Conservation (phyloP, 192 early-diverging fungal genomes). For the Pilaira anomala region DNA sequence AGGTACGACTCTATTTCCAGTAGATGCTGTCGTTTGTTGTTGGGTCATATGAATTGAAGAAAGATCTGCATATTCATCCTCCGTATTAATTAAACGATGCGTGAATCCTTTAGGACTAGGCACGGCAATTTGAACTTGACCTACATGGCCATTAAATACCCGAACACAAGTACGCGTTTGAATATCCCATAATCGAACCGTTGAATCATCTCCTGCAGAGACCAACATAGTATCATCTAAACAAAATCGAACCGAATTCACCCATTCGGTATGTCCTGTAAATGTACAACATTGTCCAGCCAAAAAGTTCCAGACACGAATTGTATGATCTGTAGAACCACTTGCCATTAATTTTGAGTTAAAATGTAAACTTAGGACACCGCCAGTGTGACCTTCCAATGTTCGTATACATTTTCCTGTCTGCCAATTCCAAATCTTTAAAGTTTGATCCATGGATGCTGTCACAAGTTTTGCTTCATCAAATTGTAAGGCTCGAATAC, state of each 20-base stretch:
- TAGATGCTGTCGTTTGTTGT: not conserved
- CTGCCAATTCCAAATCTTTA: conserved; percentile 91
- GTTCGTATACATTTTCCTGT: conserved; percentile 85
- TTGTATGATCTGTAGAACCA: conserved; percentile 80
- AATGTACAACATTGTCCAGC: conserved; percentile 68
- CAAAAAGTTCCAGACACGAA: conserved; percentile 84
- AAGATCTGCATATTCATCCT: not conserved
- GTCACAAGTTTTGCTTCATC: conserved; percentile 93
- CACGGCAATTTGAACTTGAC: conserved; percentile 63
- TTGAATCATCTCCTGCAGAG: conserved; percentile 88
- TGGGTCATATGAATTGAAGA: not conserved
- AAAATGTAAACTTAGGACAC: conserved; percentile 84
- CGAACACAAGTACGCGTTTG: conserved; percentile 64
- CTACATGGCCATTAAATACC: conserved; percentile 67
- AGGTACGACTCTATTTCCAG: not conserved
- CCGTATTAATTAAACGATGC: conserved; percentile 30
- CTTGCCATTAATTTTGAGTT: conserved; percentile 72
- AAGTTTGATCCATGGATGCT: conserved; percentile 87
- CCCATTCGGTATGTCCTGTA: conserved; percentile 85
- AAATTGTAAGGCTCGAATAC: conserved; percentile 88
- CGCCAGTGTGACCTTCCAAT: conserved; percentile 71
- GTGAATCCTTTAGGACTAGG: conserved; percentile 30
- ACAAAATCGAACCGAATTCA: conserved; percentile 82
- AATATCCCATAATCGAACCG: conserved; percentile 83
- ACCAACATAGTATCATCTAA: conserved; percentile 63